Conservation (phyloP, 345 rosid species). For the Turritis glabra region DNA sequence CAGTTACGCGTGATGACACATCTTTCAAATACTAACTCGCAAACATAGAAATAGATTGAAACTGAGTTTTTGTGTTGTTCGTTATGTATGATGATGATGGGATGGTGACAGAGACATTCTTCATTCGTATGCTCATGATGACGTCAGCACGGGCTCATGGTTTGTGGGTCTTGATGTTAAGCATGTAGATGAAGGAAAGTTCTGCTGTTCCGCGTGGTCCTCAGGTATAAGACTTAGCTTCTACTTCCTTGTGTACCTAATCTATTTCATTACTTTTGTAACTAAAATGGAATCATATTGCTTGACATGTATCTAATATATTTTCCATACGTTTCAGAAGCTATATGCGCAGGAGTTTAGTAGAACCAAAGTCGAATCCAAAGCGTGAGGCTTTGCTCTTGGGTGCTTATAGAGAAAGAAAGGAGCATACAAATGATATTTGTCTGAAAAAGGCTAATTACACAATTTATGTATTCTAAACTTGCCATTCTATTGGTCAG, state of each 20-base stretch:
- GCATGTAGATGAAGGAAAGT: constrained; percentile 64
- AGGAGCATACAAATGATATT: not conserved
- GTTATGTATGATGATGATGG: constrained; percentile 18
- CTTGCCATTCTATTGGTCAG: constrained; percentile 1
- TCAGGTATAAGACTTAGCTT: constrained; percentile 47
- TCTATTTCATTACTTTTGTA: not conserved
- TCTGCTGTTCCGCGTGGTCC: constrained; percentile 80
- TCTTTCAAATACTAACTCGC: not conserved
- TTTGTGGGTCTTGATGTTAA: constrained; percentile 72
- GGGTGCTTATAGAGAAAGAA: constrained; percentile 11
- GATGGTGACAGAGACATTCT: constrained; percentile 53
- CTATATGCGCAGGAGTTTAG: constrained; percentile 69
- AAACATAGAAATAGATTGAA: constrained; percentile 3
- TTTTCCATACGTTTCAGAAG: constrained; percentile 48
- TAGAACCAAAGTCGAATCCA: constrained; percentile 9
- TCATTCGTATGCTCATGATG: constrained; percentile 69
- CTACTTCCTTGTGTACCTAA: constrained; percentile 5
- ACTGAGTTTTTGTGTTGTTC: not conserved
- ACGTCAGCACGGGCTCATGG: constrained; percentile 79
- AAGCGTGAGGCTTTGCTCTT: constrained; percentile 18
- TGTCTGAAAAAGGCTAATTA: constrained; percentile 5
- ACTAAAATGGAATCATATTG: not conserved
- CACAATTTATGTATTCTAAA: constrained; percentile 25
- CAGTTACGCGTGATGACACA: not conserved
- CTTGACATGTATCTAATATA: not conserved